Conservation (phyloP, 495 filamentous ascomycete genomes). For the Immersiella caudata region DNA sequence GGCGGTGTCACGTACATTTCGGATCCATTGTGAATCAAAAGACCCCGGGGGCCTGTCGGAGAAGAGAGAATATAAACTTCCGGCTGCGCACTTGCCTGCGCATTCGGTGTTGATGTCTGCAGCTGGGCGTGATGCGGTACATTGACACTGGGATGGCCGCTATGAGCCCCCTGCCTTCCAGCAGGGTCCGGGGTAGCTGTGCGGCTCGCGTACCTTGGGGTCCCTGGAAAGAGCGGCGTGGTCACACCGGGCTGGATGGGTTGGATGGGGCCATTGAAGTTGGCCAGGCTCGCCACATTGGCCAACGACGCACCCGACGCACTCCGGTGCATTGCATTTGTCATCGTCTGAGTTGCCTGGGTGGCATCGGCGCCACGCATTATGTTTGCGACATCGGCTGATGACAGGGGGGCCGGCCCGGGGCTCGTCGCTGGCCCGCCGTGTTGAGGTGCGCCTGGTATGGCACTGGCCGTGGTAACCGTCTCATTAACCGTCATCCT, state of each 20-base stretch:
- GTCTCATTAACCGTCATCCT: slow-evolving; percentile 37
- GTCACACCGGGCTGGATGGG: slow-evolving; percentile 48
- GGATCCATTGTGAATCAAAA: slow-evolving; percentile 52
- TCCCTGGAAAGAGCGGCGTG: slow-evolving; percentile 39
- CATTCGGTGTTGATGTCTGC: slow-evolving; percentile 23
- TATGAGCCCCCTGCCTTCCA: slow-evolving; percentile 28
- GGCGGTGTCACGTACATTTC: slow-evolving; percentile 51
- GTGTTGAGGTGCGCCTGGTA: slow-evolving; percentile 17
- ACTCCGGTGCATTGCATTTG: slow-evolving; percentile 52
- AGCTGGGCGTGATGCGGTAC: slow-evolving; percentile 25
- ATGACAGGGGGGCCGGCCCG: slow-evolving; percentile 29
- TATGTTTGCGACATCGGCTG: slow-evolving; percentile 43
- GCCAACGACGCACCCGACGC: slow-evolving; percentile 46
- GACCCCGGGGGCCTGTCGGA: slow-evolving; percentile 60
- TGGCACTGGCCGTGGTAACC: neutral
- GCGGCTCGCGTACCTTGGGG: slow-evolving; percentile 43
- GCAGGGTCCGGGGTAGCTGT: slow-evolving; percentile 48
- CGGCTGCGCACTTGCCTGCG: slow-evolving; percentile 34
- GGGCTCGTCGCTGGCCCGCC: slow-evolving; percentile 11
- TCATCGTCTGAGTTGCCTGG: slow-evolving; percentile 44
- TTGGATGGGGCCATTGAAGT: slow-evolving; percentile 35
- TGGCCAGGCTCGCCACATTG: slow-evolving; percentile 36
- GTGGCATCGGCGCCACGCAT: slow-evolving; percentile 47
- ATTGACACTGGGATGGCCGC: neutral
- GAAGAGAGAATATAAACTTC: slow-evolving; percentile 66